Percentiles rank a stretch among this genome's conserved stretches.
Evolutionary conservation across 1,284 basidiomycete genomes (phyloP).

Genomic region (Sporisorium sorghi): DNA sequence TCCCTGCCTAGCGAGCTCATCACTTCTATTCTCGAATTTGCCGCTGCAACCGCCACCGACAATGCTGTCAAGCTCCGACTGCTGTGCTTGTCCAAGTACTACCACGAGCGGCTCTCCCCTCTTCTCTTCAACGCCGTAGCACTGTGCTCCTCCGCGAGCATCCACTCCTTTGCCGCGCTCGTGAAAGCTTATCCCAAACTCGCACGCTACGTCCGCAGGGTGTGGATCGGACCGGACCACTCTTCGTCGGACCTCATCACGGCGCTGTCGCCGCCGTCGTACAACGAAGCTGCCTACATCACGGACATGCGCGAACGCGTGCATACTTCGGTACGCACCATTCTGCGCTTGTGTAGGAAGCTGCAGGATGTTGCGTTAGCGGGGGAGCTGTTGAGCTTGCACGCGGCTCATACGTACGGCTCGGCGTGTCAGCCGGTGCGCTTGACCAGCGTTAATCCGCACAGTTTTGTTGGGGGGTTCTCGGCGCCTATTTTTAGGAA

Average conservation of each 20-base stretch:
- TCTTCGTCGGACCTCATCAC: constrained; percentile 60
- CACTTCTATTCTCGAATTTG: constrained; percentile 40
- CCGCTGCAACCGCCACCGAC: constrained; percentile 21
- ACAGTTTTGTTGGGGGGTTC: constrained; percentile 64
- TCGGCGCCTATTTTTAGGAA: constrained; percentile 64
- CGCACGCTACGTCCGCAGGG: constrained; percentile 49
- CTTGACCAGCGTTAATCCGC: constrained; percentile 64
- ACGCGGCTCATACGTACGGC: constrained; percentile 61
- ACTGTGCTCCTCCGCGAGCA: constrained; percentile 32
- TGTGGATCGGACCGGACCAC: constrained; percentile 63
- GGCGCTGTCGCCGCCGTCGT: constrained; percentile 55
- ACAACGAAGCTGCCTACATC: constrained; percentile 44
- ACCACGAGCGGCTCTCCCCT: constrained; percentile 39
- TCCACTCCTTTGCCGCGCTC: constrained; percentile 49
- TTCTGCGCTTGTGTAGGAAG: constrained; percentile 61
- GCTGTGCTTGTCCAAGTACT: constrained; percentile 44
- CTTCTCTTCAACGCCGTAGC: constrained; percentile 44
- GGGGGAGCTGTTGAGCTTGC: constrained; percentile 57
- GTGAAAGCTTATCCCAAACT: constrained; percentile 34
- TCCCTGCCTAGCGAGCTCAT: constrained; percentile 49
- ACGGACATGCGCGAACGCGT: constrained; percentile 48
- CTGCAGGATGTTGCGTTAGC: constrained; percentile 62
- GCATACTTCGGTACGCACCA: constrained; percentile 40
- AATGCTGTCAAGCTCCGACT: constrained; percentile 25
- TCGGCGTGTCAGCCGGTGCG: constrained; percentile 63